Evolutionary conservation across 2,329 filamentous ascomycete species (phyloP).

Genomic region (Fusarium nematophilum): DNA sequence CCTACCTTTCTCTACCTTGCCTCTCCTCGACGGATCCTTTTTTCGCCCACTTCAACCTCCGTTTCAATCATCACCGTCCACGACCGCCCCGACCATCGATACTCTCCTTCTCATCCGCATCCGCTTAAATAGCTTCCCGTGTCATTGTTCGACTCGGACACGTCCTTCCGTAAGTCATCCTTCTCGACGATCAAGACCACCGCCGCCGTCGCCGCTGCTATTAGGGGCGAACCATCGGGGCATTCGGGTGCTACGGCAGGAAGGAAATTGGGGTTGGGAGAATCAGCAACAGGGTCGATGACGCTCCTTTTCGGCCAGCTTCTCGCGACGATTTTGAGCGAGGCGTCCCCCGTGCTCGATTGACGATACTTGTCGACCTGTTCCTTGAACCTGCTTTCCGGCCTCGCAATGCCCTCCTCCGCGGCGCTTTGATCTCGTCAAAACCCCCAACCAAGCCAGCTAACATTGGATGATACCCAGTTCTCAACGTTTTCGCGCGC

Average conservation of each 20-base stretch:
- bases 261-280: constrained; percentile 19
- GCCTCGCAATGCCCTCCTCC: constrained; percentile 19
- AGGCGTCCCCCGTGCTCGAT: constrained; percentile 26
- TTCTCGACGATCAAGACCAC: constrained; percentile 16
- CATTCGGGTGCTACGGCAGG: constrained; percentile 8
- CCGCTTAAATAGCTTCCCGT: constrained; percentile 29
- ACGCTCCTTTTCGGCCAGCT: constrained; percentile 22
- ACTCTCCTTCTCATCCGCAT: constrained; percentile 35
- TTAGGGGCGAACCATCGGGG: constrained; percentile 15
- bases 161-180: constrained; percentile 40
- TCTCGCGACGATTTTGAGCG: constrained; percentile 21
- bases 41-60: constrained; percentile 35
- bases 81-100: constrained; percentile 34
- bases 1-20: constrained; percentile 34
- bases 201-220: constrained; percentile 4
- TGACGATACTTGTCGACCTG: constrained; percentile 12
- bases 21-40: constrained; percentile 40
- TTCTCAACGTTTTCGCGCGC: constrained; percentile 29
- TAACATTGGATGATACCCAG: constrained; percentile 35
- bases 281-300: constrained; percentile 27
- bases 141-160: constrained; percentile 39
- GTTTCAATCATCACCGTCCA: constrained; percentile 37
- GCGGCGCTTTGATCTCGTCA: constrained; percentile 10
- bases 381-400: background rate
- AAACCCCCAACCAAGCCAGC: constrained; percentile 8